Evolutionary conservation across 2,329 filamentous ascomycete genomes (phyloP), one percentile per base, ranked within the genome.

Genomic region (Trichoderma cornu-damae): DNA sequence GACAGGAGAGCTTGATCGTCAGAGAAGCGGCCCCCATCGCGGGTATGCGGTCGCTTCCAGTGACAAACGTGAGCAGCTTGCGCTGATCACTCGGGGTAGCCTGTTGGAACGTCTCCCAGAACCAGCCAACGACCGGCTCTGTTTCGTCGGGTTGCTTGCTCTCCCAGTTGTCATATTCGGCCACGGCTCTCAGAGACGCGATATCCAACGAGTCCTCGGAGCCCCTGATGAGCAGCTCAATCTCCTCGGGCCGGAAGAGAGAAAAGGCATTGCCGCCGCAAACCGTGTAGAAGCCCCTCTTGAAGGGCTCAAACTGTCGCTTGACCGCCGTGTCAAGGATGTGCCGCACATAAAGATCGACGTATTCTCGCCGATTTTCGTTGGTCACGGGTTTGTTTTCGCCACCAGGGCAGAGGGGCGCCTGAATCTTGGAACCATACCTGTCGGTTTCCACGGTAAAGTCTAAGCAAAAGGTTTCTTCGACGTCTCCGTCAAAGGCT

Each of bases 261-360:
- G 87, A 90, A 34, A 96, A 77, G 0, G 92, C 91, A 68, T 94
- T 96, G 34, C 91, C 90, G 34, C 88, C 89, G 68, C 90, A 96
- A 26, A 96, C 90, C 0, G 89, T 95, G 70, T 90, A 96, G 72
- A 96, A 96, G 1, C 92, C 92, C 55, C 91, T 84, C 69, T 94
- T 94, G 78, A 96, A 96, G 0, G 92, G 91, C 68, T 96, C 90
- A 62, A 95, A 96, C 67, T 96, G 91, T 38, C 89, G 82, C 37
- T 82, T 76, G 1, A 96, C 88, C 1, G 89, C 82, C 6, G 80
- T 85, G 65, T 96, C 90, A 9, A 96, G 82, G 8, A 93, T 71
- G 68, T 93, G 88, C 37, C 85, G 83, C 8, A 96, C 82, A 68
- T 96, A 96, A 2, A 90, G 77, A 63, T 93, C 87, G 53, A 96